These are phyloP conservation scores for Clitopilus passeckerianus DNA, from an alignment of 768 basidiomycete genomes.

Conservation along the genomic window DNA sequence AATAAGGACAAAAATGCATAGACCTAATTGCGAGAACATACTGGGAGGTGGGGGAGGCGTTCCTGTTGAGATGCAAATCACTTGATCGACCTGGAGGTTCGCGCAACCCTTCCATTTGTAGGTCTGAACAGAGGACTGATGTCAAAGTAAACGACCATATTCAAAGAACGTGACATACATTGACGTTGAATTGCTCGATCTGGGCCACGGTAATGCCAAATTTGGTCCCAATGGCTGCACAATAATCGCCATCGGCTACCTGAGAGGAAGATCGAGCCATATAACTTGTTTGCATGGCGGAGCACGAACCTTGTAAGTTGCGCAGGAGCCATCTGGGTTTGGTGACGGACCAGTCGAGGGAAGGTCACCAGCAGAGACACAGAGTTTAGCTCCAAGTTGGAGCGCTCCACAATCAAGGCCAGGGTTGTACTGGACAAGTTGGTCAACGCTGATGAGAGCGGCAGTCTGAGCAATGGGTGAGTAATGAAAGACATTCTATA, in stretches of 20 bases:
- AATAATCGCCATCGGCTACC: background rate
- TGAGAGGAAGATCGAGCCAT: background rate
- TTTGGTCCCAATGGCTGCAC: background rate
- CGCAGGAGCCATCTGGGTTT: constrained; percentile 1
- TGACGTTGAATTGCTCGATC: background rate
- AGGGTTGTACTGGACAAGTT: background rate
- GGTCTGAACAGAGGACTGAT: background rate
- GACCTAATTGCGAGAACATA: background rate
- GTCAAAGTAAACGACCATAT: background rate
- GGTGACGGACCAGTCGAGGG: background rate
- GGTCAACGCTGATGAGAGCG: background rate
- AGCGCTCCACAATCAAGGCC: background rate
- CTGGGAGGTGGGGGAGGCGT: background rate
- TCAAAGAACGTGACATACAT: background rate
- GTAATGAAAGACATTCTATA: background rate
- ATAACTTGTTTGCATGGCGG: background rate
- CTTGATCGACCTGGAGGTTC: background rate
- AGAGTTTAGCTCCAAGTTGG: background rate
- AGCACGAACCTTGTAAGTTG: background rate
- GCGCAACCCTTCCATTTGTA: constrained; percentile 1
- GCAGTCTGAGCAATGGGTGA: background rate
- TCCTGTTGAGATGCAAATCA: background rate
- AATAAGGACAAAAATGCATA: background rate
- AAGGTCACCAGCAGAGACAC: background rate
- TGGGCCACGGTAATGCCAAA: constrained; percentile 1